A percentile compares a stretch with the other conserved stretches of the same genome.
Conservation (phyloP, 2,329 filamentous ascomycete species). For the Diaporthe humulicola region DNA sequence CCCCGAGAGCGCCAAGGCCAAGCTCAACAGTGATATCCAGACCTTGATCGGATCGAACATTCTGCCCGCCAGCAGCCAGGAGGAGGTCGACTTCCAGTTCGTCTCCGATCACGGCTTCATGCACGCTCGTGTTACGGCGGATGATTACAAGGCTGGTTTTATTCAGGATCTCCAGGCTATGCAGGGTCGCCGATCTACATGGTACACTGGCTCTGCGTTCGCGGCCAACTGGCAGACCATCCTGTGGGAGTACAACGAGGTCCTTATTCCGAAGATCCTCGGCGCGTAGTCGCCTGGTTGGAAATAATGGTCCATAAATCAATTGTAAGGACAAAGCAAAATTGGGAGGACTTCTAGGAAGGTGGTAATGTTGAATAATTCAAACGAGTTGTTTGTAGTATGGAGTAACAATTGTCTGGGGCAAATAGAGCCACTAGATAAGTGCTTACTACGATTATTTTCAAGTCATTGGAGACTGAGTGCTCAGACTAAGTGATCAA, state of each 20-base stretch:
- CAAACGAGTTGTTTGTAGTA: background rate
- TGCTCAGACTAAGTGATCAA: too few relatives aligned
- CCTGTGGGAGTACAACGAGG: slow-evolving; percentile 51
- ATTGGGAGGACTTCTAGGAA: too few relatives aligned
- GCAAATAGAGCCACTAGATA: too few relatives aligned
- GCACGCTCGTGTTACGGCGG: slow-evolving; percentile 48
- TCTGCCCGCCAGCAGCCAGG: slow-evolving; percentile 40
- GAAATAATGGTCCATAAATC: background rate
- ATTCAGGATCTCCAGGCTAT: slow-evolving; percentile 52
- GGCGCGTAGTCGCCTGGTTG: background rate
- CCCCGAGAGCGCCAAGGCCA: slow-evolving; percentile 43
- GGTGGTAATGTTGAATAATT: background rate
- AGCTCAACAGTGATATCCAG: slow-evolving; percentile 44
- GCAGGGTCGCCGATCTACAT: slow-evolving; percentile 55
- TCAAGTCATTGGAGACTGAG: too few relatives aligned
- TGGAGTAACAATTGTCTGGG: too few relatives aligned
- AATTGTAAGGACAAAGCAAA: background rate
- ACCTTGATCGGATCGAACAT: slow-evolving; percentile 43
- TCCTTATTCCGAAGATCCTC: slow-evolving; percentile 47
- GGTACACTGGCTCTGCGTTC: slow-evolving; percentile 54
- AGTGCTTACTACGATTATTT: too few relatives aligned
- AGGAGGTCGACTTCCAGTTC: slow-evolving; percentile 43
- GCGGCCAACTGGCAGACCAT: slow-evolving; percentile 49
- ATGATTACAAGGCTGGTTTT: slow-evolving; percentile 51
- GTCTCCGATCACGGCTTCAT: slow-evolving; percentile 50